Base-by-base conservation (phyloP, 1,139 yeast species). In the Pichia kudriavzevii region DNA sequence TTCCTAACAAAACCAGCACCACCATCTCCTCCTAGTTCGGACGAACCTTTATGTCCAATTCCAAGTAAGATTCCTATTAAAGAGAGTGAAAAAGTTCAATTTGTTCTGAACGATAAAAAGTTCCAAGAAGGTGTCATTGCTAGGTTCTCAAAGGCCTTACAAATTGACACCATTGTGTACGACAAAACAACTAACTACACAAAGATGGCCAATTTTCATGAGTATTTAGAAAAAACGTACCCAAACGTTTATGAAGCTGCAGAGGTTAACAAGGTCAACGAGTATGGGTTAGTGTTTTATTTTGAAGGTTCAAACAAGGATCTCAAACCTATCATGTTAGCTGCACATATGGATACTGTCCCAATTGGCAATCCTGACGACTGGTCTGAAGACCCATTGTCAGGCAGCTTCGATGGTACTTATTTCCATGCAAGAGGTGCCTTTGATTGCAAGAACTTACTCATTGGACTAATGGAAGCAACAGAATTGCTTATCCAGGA, bases 321-420 rank as follows among this genome's bases (percentile, higher is more conserved):
- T 11, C 61, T 78, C 48, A 75, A 79, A 53, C 94, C 94, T 5
- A 46, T 78, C 11, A 53, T 83, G 55, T 61, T 82, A 28, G 69
- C 78, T 58, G 87, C 91, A 3, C 95, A 84, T 56, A 84, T 77
- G 53, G 94, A 83, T 52, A 83, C 79, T 4, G 94, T 84, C 11
- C 94, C 94, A 0, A 81, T 82, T n/a, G 44, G 43, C n/a, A 47
- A 45, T 28, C 77, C 75, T 48, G 55, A 59, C 20, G 75, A 64
- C 16, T 83, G 94, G 94, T 66, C 63, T 3, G 67, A 74, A 48
- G 78, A 79, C 9, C 94, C 94, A 18, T 81, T 74, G 43, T 66
- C 67, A 7, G 94, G 82, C 4, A 66, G 69, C 49, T 81, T 63
- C 49, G 94, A 81, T 48, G 82, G 82, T 24, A 53, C 55, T 7